Evolutionary conservation across 2,329 filamentous ascomycete species (phyloP), one percentile per base, ranked within the genome.

Genomic region (Tolypocladium amazonense): DNA sequence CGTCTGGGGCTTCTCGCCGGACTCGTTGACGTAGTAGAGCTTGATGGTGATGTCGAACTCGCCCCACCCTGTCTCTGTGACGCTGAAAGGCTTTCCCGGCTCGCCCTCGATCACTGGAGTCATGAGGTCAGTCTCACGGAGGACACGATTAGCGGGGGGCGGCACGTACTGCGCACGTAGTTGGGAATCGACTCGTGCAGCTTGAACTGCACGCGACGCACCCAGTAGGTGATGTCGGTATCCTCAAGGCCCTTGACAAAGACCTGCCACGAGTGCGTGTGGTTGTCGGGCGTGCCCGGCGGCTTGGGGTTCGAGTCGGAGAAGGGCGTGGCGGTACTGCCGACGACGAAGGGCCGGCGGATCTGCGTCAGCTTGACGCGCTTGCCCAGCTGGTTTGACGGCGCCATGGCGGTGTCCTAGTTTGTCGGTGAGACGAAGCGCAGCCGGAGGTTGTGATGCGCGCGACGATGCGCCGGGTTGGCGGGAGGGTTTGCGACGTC

Each of bases 41-140:
- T 96, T 92, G 71, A 99, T 88, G 63, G 92, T 90, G 69, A 99
- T 95, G 72, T 94, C 91, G 77, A 99, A 99, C 76, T 97, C 94
- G 69, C 94, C 94, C 90, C 95, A 99, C 56, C 94, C 94, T 0
- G 94, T 97, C 75, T 97, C 94, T 63, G 85, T 84, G 62, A 97
- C 88, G 69, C 90, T 80, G 69, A 97, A 99, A 14, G 92, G 69
- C 63, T 83, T 81, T n/a, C 79, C 79, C 0, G 77, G 75, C 57
- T 89, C 84, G 62, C 85, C 84, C 69, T 96, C 92, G 69, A 94
- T 80, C 71, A 88, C 80, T 83, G 55, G 18, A 45, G 8, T 9
- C 18, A 35, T n/a, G 20, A 33, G 12, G 30, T 54, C 50, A 54
- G 50, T 23, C 20, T 37, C 20, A 23, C n/a, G 33, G 18, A 15